Conservation (phyloP, 2,329 filamentous ascomycete genomes). For the Coniosporium tulheliwenetii region DNA sequence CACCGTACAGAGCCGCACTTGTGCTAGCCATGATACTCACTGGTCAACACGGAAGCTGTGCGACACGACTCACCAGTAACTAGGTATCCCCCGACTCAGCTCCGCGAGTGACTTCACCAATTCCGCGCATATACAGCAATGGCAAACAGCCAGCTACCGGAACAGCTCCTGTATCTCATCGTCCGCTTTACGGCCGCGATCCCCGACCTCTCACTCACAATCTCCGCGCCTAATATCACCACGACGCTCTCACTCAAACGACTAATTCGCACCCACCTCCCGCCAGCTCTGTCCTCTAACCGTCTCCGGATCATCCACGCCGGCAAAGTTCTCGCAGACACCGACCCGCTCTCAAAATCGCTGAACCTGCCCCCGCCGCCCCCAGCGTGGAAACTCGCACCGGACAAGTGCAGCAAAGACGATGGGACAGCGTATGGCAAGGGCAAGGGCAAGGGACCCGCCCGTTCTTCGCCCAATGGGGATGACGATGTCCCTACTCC, state of each 20-base stretch:
- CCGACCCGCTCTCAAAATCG: conserved; percentile 48
- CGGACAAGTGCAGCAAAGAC: conserved; percentile 7
- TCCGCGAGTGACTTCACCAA: too few species aligned
- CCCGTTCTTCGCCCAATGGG: conserved; percentile 18
- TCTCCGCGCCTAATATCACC: conserved; percentile 50
- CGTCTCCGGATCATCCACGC: conserved; percentile 81
- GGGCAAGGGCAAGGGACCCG: conserved; percentile 52
- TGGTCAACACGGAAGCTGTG: too few species aligned
- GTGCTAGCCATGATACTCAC: too few species aligned
- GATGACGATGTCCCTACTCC: conserved; percentile 19
- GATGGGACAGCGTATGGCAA: conserved; percentile 10
- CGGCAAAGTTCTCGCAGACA: conserved; percentile 71
- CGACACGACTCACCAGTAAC: too few species aligned
- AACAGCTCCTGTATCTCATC: conserved; percentile 50
- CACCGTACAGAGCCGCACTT: too few species aligned
- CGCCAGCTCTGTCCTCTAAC: conserved; percentile 42
- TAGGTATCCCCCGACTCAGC: too few species aligned
- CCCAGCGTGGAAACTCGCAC: conserved; percentile 14
- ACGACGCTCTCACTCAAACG: conserved; percentile 70
- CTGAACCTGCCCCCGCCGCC: conserved; percentile 48
- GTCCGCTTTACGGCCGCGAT: conserved; percentile 81
- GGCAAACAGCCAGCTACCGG: conserved; percentile 10
- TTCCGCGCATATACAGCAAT: too few species aligned
- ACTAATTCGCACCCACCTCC: conserved; percentile 59
- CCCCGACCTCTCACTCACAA: conserved; percentile 67